These are phyloP conservation scores for Hirschfeldia incana DNA, from an alignment of 345 rosid genomes.

Conservation along the genomic window DNA sequence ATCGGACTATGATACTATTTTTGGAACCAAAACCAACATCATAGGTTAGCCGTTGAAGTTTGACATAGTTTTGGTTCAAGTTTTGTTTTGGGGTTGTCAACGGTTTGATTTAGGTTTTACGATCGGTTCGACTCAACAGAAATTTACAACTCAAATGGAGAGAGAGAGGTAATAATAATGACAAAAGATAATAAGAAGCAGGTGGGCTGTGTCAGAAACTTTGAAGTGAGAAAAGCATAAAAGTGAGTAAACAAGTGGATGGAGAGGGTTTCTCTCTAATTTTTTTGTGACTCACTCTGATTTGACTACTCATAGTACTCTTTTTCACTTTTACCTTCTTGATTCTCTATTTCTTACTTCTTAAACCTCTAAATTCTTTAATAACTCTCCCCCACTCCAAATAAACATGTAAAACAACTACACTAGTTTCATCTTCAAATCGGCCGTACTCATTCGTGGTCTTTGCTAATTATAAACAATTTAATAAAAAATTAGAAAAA, in stretches of 20 bases:
- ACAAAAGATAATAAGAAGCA: conserved; percentile 26
- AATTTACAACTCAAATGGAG: neutral
- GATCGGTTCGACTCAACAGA: neutral
- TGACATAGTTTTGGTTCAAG: too few species aligned
- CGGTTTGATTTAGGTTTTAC: neutral
- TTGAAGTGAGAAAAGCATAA: conserved; percentile 16
- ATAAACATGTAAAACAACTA: neutral
- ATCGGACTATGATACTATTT: too few species aligned
- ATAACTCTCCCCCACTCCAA: neutral
- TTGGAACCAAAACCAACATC: too few species aligned
- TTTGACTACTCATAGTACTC: conserved; percentile 38
- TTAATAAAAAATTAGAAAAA: too few species aligned
- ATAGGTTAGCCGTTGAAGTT: too few species aligned
- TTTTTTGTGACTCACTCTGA: conserved; percentile 20
- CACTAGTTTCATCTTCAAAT: neutral
- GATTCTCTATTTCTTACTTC: neutral
- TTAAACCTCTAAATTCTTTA: neutral
- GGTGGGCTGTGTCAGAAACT: conserved; percentile 38
- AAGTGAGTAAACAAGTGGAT: conserved; percentile 40
- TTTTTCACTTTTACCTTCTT: conserved; percentile 26
- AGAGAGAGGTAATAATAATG: conserved; percentile 24
- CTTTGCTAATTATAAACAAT: neutral
- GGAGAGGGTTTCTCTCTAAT: conserved; percentile 36
- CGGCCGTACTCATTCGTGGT: neutral
- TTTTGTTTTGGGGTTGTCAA: too few species aligned